These are phyloP conservation scores for Agrocybe praecox DNA, from an alignment of 768 basidiomycete genomes.

Conservation along the genomic window DNA sequence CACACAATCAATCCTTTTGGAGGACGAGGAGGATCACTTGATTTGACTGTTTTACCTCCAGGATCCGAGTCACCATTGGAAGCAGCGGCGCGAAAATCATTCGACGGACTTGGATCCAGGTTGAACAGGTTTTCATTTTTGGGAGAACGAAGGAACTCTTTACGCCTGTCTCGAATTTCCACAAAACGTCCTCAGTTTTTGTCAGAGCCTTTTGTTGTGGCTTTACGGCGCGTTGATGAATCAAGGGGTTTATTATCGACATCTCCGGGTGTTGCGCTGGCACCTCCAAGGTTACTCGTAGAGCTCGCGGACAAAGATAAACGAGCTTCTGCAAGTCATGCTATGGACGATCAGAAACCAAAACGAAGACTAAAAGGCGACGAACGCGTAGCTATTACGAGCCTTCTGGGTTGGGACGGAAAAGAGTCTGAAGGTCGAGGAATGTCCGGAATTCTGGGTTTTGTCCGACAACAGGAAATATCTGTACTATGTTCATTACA, in stretches of 20 bases:
- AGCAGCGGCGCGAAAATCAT: conserved; percentile 22
- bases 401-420: conserved; percentile 65
- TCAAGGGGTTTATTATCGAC: conserved; percentile 49
- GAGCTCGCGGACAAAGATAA: conserved; percentile 55
- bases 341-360: conserved; percentile 22
- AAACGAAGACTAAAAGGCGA: conserved; percentile 50
- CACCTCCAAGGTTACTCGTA: conserved; percentile 49
- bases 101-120: conserved; percentile 26
- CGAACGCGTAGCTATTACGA: conserved; percentile 53
- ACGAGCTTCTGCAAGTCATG: conserved; percentile 1
- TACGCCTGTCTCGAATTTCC: conserved; percentile 12
- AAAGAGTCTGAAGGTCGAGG: conserved; percentile 40
- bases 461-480: conserved; percentile 60
- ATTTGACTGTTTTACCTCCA: conserved; percentile 29
- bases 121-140: conserved; percentile 44
- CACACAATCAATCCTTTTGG: conserved; percentile 24
- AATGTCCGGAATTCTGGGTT: conserved; percentile 54
- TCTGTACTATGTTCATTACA: conserved; percentile 52
- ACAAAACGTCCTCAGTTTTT: background rate
- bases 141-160: conserved; percentile 25
- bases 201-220: conserved; percentile 35
- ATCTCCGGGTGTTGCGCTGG: conserved; percentile 49
- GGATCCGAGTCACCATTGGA: conserved; percentile 14
- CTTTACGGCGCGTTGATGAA: conserved; percentile 43
- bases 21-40: conserved; percentile 39